phyloP scores from a whole-genome alignment of 768 basidiomycete species.

The Roridomyces roridus region DNA sequence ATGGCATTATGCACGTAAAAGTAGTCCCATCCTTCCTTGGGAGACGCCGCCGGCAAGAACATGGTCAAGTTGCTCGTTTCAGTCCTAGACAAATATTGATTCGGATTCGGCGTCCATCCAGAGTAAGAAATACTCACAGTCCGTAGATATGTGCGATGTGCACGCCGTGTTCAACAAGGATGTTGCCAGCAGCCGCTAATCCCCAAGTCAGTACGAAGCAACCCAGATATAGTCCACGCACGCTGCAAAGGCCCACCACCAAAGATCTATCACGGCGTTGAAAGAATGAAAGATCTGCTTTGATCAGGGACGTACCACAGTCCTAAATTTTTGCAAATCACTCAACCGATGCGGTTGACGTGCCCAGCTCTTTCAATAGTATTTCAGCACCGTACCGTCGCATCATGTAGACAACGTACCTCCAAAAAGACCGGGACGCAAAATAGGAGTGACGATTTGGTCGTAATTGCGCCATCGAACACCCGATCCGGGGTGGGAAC shows the following conservation, averaged over 20 bases:
- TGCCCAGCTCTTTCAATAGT: conserved; percentile 29
- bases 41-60: neutral
- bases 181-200: conserved; percentile 29
- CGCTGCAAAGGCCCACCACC: conserved; percentile 34
- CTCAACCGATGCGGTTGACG: conserved; percentile 19
- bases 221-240: too few relatives aligned
- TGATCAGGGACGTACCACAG: conserved; percentile 26
- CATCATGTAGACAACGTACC: conserved; percentile 8
- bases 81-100: too few relatives aligned
- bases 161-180: conserved; percentile 23
- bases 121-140: conserved; percentile 28
- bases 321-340: conserved; percentile 24
- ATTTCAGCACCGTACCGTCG: neutral
- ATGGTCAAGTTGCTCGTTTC: conserved; percentile 13
- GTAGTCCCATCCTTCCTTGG: conserved; percentile 9
- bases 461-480: conserved; percentile 23
- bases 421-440: conserved; percentile 34
- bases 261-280: conserved; percentile 24
- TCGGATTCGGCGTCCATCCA: too few relatives aligned
- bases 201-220: too few relatives aligned
- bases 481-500: conserved; percentile 31
- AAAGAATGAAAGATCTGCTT: too few relatives aligned
- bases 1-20: neutral
- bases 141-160: conserved; percentile 41
- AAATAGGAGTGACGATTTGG: conserved; percentile 26